Evolutionary conservation across 2,329 filamentous ascomycete genomes (phyloP), one percentile per base, ranked within the genome.

Genomic region (Venturia nashicola): DNA sequence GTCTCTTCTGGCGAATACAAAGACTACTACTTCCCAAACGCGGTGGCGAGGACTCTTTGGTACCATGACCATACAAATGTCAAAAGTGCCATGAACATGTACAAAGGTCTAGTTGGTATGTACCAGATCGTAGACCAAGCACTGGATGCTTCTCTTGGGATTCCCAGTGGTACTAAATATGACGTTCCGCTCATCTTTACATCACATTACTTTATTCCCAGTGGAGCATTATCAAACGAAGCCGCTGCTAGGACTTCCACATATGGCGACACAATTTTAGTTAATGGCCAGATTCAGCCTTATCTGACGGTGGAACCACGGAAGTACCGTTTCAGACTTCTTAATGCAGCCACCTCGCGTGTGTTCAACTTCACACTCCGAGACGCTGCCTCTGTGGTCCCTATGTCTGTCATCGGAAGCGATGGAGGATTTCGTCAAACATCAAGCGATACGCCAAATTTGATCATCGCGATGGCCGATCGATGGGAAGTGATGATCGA

Each of bases 21-120:
- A 70, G 83, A 85, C 66, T 85, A 86, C 70, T 86, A 84, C 70
- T 86, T 83, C 67, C 82, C 83, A 11, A 86, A 85, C 69, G 73
- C 70, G 16, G 79, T 84, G 46, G 80, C 77, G 1, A 76, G 83
- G 44, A 76, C 80, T 0, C 74, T 84, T 39, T 86, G 83, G 83
- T 85, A 85, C 67, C 82, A 63, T 42, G 61, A 63, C 34, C 61
- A 63, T 44, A 54, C 48, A 20, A 63, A 63, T 32, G 32, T 32
- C 14, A 36, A 39, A 5, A 43, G n/a, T 36, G 73, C 73, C 7
- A 73, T 79, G 55, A 83, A 85, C 67, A 81, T 80, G 14, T 84
- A 83, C 69, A 77, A 77, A 42, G 83, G 83, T 5, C 82, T 83
- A 70, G 78, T 79, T 27, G 83, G 62, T 4, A 61, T 61, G 62